Percentiles rank a stretch among this genome's conserved stretches.
phyloP scores from a whole-genome alignment of 2,329 filamentous ascomycete genomes.

The Corynespora cassiicola region DNA sequence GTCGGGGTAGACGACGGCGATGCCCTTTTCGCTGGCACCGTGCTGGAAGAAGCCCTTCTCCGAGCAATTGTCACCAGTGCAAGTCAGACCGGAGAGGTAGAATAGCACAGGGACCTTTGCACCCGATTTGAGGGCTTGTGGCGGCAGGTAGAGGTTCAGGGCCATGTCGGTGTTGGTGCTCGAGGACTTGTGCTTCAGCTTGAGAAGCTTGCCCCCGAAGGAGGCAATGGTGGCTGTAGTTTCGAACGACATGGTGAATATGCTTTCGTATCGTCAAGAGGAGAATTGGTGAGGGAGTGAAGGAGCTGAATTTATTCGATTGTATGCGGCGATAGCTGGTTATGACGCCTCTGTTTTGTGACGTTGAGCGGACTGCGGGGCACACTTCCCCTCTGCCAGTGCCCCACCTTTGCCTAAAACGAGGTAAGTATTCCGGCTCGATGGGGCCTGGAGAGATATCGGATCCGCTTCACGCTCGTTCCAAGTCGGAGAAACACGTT shows the following conservation, averaged over 20 bases:
- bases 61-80: conserved; percentile 82
- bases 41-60: conserved; percentile 91
- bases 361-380: conserved; percentile 44
- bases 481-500: conserved; percentile 24
- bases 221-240: conserved; percentile 88
- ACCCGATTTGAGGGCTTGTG: conserved; percentile 63
- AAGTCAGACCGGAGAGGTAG: conserved; percentile 93
- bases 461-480: conserved; percentile 36
- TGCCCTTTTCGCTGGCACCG: conserved; percentile 76
- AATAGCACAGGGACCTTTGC: conserved; percentile 82
- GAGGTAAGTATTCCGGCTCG: conserved; percentile 29
- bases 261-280: conserved; percentile 18
- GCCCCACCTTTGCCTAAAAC: conserved; percentile 37
- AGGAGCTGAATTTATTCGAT: conserved; percentile 13
- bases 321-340: conserved; percentile 3
- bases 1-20: conserved; percentile 95
- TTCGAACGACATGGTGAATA: conserved; percentile 70
- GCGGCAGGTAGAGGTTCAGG: conserved; percentile 90
- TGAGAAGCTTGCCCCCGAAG: conserved; percentile 93
- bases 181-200: conserved; percentile 84
- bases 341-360: conserved; percentile 26
- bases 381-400: conserved; percentile 30
- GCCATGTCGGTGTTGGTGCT: conserved; percentile 87
- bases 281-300: conserved; percentile 13
- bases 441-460: conserved; percentile 19